Evolutionary conservation across 2,329 filamentous ascomycete genomes (phyloP), one percentile per base, ranked within the genome.

Genomic region (Epichloe brachyelytri): DNA sequence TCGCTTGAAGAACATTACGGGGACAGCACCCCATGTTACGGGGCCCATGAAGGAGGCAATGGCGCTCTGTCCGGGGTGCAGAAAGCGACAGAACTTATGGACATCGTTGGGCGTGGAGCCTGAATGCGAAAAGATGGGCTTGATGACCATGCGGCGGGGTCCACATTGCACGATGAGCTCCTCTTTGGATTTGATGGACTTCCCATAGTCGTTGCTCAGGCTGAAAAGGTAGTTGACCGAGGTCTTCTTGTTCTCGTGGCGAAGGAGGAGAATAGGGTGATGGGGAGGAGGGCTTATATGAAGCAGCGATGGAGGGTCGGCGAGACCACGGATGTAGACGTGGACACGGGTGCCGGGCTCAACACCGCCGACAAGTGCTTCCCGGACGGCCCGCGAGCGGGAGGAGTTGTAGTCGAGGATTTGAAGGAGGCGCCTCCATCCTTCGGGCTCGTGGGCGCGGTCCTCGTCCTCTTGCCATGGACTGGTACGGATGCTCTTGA

Each of bases 91-190:
- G 69, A 89, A 97, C 68, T 98, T 98, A 77, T 97, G 90, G 14
- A 98, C 90, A 63, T 98, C 85, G 71, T 97, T 97, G 46, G 88
- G 87, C 0, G 91, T 96, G 63, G 85, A 88, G 51, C 90, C 91
- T n/a, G 80, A 76, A 63, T 87, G 81, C 0, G 90, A 96, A 74
- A 91, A 96, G 44, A 97, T 74, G 11, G 93, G 93, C 62, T 93
- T 91, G 69, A 96, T 82, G 53, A 90, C 72, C 62, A 96, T 83
- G 48, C 93, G 81, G 48, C 93, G 84, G 11, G 91, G 83, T 20
- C 93, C 93, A 63, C 87, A 94, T 69, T 97, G 93, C 51, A 95
- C 78, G 54, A 98, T 83, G 54, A 98, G 73, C 64, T 95, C 86
- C 60, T 93, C 86, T 75, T 98, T 98, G 30, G 89, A 83, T 70